phyloP scores from a whole-genome alignment of 78 protist species.

The Dictyostelium citrinum region DNA sequence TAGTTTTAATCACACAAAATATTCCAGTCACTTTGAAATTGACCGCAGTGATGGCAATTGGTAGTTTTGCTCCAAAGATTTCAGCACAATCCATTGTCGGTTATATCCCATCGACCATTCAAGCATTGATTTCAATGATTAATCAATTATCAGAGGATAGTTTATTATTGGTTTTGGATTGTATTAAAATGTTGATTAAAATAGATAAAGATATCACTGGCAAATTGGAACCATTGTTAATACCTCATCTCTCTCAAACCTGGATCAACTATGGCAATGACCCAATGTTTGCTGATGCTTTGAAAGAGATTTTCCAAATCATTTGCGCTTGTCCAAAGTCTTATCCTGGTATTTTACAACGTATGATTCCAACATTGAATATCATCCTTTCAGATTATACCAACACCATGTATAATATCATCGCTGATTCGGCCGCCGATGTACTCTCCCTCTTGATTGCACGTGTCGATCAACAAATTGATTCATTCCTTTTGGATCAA shows the following conservation, averaged over 20 bases:
- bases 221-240: slow-evolving; percentile 1
- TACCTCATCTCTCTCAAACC: not conserved
- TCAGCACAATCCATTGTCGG: not conserved
- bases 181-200: not conserved
- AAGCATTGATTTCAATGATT: not conserved
- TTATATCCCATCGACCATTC: not conserved
- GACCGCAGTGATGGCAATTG: not conserved
- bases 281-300: not conserved
- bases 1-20: not conserved
- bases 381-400: not conserved
- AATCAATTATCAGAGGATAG: not conserved
- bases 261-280: slow-evolving; percentile 31
- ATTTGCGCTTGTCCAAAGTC: not conserved
- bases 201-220: slow-evolving; percentile 36
- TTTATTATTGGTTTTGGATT: slow-evolving; percentile 8
- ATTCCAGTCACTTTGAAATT: not conserved
- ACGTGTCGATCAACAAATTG: not conserved
- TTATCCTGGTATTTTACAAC: slow-evolving; percentile 41
- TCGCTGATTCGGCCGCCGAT: slow-evolving; percentile 2
- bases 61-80: not conserved
- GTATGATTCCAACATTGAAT: slow-evolving; percentile 10
- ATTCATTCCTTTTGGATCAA: not conserved
- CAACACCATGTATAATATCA: not conserved
- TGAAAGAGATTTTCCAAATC: slow-evolving; percentile 21
- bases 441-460: not conserved